These are phyloP conservation scores for Paramarasmius palmivorus DNA, from an alignment of 1,284 basidiomycete genomes.

Conservation along the genomic window DNA sequence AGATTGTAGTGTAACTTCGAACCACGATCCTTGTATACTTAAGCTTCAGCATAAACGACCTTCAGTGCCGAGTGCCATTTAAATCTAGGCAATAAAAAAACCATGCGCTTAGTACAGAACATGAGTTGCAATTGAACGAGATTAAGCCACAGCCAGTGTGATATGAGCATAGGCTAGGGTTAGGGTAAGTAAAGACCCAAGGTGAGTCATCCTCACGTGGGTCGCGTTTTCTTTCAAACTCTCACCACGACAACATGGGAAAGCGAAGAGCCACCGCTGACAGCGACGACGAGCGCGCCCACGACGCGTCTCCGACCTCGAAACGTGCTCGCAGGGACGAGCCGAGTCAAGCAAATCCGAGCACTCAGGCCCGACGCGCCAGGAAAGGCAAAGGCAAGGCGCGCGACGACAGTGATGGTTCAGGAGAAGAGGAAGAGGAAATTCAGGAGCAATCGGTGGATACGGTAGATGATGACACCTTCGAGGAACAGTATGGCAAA, in stretches of 20 bases:
- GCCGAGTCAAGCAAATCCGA: constrained; percentile 36
- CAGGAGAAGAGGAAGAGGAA: constrained; percentile 32
- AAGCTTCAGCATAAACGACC: too few species aligned
- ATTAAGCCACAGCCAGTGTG: too few species aligned
- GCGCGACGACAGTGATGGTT: constrained; percentile 25
- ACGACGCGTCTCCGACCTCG: constrained; percentile 26
- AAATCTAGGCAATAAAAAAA: too few species aligned
- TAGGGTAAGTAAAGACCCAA: too few species aligned
- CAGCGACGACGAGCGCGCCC: constrained; percentile 34
- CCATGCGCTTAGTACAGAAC: too few species aligned
- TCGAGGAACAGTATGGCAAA: constrained; percentile 61
- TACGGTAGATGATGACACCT: constrained; percentile 36
- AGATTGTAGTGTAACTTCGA: too few species aligned
- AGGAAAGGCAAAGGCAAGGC: constrained; percentile 34
- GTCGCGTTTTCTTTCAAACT: too few species aligned
- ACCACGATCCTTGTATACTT: too few species aligned
- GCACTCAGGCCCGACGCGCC: constrained; percentile 13
- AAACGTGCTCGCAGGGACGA: constrained; percentile 46
- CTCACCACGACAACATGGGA: constrained; percentile 27
- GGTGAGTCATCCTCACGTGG: too few species aligned
- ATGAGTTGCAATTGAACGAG: too few species aligned
- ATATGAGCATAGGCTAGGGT: too few species aligned
- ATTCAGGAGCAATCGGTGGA: constrained; percentile 32
- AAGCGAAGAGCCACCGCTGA: constrained; percentile 36
- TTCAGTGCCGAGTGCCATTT: too few species aligned